Conservation (phyloP, 2,329 filamentous ascomycete genomes). For the Diplodia corticola region DNA sequence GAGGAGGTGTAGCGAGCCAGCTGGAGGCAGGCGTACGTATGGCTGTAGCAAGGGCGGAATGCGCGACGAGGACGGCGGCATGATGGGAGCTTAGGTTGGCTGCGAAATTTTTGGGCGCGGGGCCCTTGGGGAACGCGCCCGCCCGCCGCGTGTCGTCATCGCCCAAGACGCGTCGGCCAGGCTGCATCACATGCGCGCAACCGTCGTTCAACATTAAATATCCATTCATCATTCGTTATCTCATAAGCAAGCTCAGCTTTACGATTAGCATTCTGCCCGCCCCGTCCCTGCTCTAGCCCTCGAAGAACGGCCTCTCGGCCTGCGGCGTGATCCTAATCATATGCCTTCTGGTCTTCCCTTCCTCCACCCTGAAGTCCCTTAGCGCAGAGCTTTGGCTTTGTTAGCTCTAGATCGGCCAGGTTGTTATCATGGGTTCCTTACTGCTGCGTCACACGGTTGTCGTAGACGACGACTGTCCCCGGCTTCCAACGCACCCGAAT, state of each 20-base stretch:
- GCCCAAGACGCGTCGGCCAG: not conserved
- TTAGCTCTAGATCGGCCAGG: not conserved
- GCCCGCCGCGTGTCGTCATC: not conserved
- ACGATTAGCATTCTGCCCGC: not conserved
- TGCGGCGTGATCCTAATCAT: conserved; percentile 14
- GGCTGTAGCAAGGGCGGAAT: conserved; percentile 66
- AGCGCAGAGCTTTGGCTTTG: not conserved
- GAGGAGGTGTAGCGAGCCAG: conserved; percentile 63
- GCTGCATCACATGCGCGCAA: no score
- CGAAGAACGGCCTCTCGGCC: not conserved
- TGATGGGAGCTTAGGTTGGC: conserved; percentile 23
- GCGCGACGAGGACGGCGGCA: conserved; percentile 43
- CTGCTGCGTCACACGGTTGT: conserved; percentile 21
- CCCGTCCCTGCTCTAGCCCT: not conserved
- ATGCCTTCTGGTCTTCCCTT: conserved; percentile 8
- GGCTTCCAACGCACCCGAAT: conserved; percentile 20
- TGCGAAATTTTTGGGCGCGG: conserved; percentile 15
- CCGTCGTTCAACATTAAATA: not conserved
- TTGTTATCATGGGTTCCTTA: not conserved
- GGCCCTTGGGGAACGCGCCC: not conserved
- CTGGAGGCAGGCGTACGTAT: conserved; percentile 55
- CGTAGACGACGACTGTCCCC: conserved; percentile 23
- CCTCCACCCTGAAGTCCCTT: conserved; percentile 4
- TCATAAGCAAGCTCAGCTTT: not conserved
- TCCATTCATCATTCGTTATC: not conserved